Evolutionary conservation across 1,284 basidiomycete genomes (phyloP), one percentile per base, ranked within the genome.

Genomic region (Athelia sp.): DNA sequence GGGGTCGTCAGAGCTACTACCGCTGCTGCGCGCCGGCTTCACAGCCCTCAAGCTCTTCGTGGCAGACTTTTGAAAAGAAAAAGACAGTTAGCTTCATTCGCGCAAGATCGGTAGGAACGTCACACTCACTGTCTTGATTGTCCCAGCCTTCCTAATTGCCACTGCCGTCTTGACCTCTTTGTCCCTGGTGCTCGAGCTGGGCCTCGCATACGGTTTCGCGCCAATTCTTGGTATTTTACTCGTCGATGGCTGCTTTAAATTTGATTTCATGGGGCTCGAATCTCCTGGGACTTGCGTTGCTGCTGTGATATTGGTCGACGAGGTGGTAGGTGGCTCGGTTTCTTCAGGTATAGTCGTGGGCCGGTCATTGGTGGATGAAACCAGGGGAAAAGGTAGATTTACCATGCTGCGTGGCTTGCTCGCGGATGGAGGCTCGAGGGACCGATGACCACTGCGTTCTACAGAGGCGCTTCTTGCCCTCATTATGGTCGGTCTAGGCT

Each of bases 221-320:
- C 78, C 81, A 46, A 83, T 80, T 47, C 87, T 71, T 6, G 87
- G 86, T 55, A 89, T 89, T 62, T 74, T 76, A 62, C 86, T 87
- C 1, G 71, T 70, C 18, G 72, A 64, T 1, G 74, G 67, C 55
- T 84, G 81, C 56, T 77, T 81, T 46, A 85, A 58, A 43, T 53
- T 71, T 14, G 79, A 79, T 46, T 71, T 76, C 8, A 56, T 50
- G 23, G 69, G 62, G 40, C 58, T 58, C 14, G 54, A 34, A 3
- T n/a, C n/a, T 10, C 17, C 14, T 10, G 62, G 36, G n/a, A 21
- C n/a, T 40, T 17, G 19, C 6, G 19, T n/a, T n/a, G n/a, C n/a
- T n/a, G n/a, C 36, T 40, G 36, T n/a, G 9, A 21, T n/a, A 40
- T 40, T n/a, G 15, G 8, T 9, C 19, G 15, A 6, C 9, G 36